These are phyloP conservation scores for Planoprotostelium fungivorum DNA, from an alignment of 78 protist genomes.

Conservation along the genomic window DNA sequence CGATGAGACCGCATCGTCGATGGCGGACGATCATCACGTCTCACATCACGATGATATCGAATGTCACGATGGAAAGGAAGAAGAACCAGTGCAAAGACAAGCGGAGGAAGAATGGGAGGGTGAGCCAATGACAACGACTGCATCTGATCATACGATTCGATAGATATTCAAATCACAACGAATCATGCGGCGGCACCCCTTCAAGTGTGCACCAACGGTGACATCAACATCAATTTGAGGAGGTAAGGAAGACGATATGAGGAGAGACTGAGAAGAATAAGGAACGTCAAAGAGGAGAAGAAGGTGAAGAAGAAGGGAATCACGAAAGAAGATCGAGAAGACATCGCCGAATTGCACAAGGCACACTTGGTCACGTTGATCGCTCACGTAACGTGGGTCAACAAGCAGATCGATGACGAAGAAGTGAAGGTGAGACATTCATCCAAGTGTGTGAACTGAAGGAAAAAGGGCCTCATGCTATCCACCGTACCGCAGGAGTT, in stretches of 20 bases:
- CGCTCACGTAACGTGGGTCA: neutral
- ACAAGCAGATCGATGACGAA: neutral
- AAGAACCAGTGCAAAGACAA: no score
- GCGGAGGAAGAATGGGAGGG: no score
- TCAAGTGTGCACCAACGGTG: neutral
- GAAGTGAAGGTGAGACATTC: neutral
- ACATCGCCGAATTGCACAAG: neutral
- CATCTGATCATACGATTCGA: no score
- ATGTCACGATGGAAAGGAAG: no score
- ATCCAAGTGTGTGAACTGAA: neutral
- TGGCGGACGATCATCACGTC: no score
- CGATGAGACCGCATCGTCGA: no score
- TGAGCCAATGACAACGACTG: no score
- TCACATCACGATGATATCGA: no score
- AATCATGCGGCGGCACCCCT: no score
- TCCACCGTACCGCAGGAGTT: neutral
- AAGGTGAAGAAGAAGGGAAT: neutral
- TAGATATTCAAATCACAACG: no score
- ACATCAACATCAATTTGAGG: no score
- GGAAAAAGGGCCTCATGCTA: neutral
- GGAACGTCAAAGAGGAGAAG: neutral
- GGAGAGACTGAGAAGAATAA: neutral
- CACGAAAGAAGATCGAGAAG: neutral
- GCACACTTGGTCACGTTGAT: neutral
- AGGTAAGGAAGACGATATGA: neutral